Percentiles rank a stretch among this genome's conserved stretches.
These are phyloP conservation scores for Pulveroboletus frians DNA, from an alignment of 768 basidiomycete species.

Conservation along the genomic window DNA sequence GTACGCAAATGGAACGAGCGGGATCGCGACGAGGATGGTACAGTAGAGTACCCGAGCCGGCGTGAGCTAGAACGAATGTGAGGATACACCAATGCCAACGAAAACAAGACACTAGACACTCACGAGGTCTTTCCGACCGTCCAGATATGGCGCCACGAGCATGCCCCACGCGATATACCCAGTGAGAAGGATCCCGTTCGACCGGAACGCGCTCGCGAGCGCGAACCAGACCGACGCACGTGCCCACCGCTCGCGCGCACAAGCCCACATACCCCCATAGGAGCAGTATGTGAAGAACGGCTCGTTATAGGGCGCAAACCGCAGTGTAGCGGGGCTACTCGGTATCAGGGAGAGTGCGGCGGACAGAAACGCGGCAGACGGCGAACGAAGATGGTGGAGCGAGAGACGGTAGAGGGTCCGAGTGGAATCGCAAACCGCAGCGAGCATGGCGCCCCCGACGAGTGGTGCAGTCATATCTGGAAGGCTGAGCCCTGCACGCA, in stretches of 20 bases:
- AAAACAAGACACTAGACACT: constrained; percentile 5
- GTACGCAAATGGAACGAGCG: constrained; percentile 60
- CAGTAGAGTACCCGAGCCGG: constrained; percentile 33
- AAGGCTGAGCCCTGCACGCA: background rate
- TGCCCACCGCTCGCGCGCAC: constrained; percentile 41
- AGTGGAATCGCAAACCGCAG: constrained; percentile 39
- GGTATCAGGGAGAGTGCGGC: constrained; percentile 69
- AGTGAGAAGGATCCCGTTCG: constrained; percentile 72
- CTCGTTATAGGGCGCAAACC: constrained; percentile 73
- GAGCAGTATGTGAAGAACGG: constrained; percentile 82
- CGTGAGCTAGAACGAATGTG: constrained; percentile 29
- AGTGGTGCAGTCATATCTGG: constrained; percentile 27
- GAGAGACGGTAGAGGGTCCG: constrained; percentile 55
- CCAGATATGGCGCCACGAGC: constrained; percentile 49
- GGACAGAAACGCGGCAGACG: constrained; percentile 55
- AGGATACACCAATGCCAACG: background rate
- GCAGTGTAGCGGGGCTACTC: constrained; percentile 71
- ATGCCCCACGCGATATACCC: constrained; percentile 78
- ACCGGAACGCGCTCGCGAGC: constrained; percentile 61
- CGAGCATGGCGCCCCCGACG: constrained; percentile 34
- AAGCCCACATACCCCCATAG: constrained; percentile 45
- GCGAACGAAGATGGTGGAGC: constrained; percentile 48
- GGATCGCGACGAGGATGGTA: constrained; percentile 39
- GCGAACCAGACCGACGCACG: constrained; percentile 57
- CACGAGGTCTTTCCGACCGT: constrained; percentile 28